Conservation (phyloP, 306 rosid genomes). For the Sindora glabra region DNA sequence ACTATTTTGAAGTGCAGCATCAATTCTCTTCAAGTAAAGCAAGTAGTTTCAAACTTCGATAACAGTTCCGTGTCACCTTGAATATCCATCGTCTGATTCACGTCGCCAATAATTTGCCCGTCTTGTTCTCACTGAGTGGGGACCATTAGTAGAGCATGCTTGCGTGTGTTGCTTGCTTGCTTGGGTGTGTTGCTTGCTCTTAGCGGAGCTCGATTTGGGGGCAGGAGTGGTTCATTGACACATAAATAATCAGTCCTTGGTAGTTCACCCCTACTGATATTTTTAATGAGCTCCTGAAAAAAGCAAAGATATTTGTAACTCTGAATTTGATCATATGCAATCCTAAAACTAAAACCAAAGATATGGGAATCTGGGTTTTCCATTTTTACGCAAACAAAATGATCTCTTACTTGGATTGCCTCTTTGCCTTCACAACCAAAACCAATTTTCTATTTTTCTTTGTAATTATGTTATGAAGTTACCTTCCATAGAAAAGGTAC, state of each 20-base stretch:
- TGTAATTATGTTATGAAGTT: background rate
- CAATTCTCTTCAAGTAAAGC: background rate
- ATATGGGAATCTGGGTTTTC: background rate
- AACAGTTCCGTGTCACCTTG: conserved; percentile 47
- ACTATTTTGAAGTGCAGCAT: background rate
- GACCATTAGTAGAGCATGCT: conserved; percentile 38
- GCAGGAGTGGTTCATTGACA: conserved; percentile 38
- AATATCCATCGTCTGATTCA: conserved; percentile 73
- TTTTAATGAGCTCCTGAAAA: conserved; percentile 71
- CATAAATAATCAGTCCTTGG: conserved; percentile 73
- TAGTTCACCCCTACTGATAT: conserved; percentile 55
- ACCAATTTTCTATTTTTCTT: background rate
- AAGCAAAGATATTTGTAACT: background rate
- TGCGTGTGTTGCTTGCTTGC: conserved; percentile 19
- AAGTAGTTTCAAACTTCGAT: background rate
- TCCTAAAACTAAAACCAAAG: background rate
- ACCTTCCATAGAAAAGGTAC: background rate
- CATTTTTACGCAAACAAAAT: background rate
- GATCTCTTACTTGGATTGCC: background rate
- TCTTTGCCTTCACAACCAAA: background rate
- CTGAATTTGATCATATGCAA: background rate
- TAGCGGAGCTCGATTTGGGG: conserved; percentile 15
- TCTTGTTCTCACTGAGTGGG: conserved; percentile 69
- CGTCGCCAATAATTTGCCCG: conserved; percentile 90
- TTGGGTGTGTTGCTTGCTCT: conserved; percentile 15